Base-by-base conservation (phyloP, 2,329 filamentous ascomycete species). In the Scytalidium lignicola region DNA sequence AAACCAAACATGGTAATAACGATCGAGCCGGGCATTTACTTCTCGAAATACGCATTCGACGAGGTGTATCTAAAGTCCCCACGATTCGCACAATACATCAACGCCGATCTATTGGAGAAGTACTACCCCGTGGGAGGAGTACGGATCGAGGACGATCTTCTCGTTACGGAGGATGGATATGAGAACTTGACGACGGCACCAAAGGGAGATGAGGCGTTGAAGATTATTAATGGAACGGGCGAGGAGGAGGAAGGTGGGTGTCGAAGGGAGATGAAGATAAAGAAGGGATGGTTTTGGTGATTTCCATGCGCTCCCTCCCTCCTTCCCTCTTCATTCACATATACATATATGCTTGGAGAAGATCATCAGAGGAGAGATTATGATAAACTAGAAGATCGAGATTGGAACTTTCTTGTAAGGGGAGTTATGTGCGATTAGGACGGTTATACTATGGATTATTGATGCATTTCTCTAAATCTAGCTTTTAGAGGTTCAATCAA, bases 81-180 rank as follows among this genome's bases (percentile, higher is more conserved):
- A 2, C 69, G 72, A 49, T 82, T 86, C 62, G 72, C 74, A 37
- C 74, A 75, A 51, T 87, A 79, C 58, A 84, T 93, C 60, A 77
- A 91, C 66, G 70, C 72, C 56, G 72, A 74, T 4, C 76, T 85
- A 4, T 68, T 93, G 44, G 80, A 83, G 52, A 72, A 71, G 54
- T 92, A 86, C 65, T 92, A 88, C 73, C 72, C 70, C 21, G 85
- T 97, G 1, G 93, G 92, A 15, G 93, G 93, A 28, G 90, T 96
- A 21, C 80, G 93, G 43, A 95, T 97, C 53, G 93, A 99, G 70
- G 90, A 97, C 63, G 88, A 92, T 65, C 78, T 97, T 37, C 74
- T 93, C 19, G 83, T 97, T 43, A 93, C 86, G 1, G 75, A 85
- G 52, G 73, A 79, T 20, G 90, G 91, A 0, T 83, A 82, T 60